Base-by-base conservation (phyloP, 306 rosid species). In the Casuarina equisetifolia region DNA sequence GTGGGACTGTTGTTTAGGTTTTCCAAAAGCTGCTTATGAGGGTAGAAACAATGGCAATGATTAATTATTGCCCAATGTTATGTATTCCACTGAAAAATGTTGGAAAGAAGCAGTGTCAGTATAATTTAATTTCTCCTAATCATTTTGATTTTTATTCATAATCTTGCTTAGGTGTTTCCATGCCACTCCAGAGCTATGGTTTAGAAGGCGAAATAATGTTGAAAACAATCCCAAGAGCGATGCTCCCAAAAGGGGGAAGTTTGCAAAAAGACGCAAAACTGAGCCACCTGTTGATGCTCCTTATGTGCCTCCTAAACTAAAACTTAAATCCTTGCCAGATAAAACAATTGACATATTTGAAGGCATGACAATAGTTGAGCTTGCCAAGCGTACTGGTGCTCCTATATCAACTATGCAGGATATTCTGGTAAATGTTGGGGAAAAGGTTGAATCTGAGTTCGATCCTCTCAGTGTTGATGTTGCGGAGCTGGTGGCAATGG, bases 401-500 rank as follows among this genome's bases (percentile, higher is more conserved):
- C 81, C 91, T 51, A 80, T 80, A 76, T 74, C 91, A 72, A 76
- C 86, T 69, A 81, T 95, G 85, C 97, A 87, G 82, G 85, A 85
- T 74, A 82, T 91, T 78, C 97, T 95, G 61, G 67, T 84, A 49
- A 89, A 84, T 78, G 89, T 95, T 25, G 97, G 97, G 78, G 98
- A 95, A 88, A 90, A 89, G 76, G 77, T 88, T 86, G 86, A 79
- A 80, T 88, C 97, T 13, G 97, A 92, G 90, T 92, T 91, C 88
- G 96, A 91, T 76, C 86, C 93, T 52, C 96, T 95, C 76, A 78
- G 89, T 76, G 75, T 92, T 20, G 98, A 95, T 55, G 69, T 92
- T 49, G 82, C 88, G 1, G 98, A 95, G 89, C 89, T 94, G 76
- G 88, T 80, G 63, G 92, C 95, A 76, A 90, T 94, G 98, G 98